A percentile compares a stretch with the other conserved stretches of the same genome.
Evolutionary conservation across 495 filamentous ascomycete genomes (phyloP).

Genomic region (Xylaria longipes): DNA sequence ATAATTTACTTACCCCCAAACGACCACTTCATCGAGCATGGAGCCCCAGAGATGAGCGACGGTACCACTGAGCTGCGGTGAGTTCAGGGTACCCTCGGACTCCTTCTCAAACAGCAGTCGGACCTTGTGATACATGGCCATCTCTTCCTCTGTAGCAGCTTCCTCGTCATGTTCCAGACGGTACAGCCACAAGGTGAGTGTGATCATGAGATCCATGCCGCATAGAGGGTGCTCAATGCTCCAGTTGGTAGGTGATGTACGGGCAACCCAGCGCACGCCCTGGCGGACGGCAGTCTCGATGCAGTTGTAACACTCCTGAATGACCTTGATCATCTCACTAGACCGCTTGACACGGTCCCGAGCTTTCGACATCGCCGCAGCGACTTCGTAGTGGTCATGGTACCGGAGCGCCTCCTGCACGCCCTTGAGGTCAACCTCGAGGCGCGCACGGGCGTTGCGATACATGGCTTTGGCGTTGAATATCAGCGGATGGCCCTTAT

Average conservation of each 20-base stretch:
- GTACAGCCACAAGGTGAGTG: constrained; percentile 97
- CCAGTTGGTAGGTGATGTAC: constrained; percentile 97
- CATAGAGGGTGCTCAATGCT: constrained; percentile 98
- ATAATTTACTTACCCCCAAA: constrained; percentile 83
- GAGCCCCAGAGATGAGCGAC: constrained; percentile 96
- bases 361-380: constrained; percentile 92
- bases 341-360: constrained; percentile 92
- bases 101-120: constrained; percentile 90
- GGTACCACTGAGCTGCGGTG: constrained; percentile 82
- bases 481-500: constrained; percentile 96
- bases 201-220: constrained; percentile 97
- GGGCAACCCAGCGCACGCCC: constrained; percentile 96
- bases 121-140: constrained; percentile 94
- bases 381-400: constrained; percentile 96
- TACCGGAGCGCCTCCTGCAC: constrained; percentile 97
- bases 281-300: constrained; percentile 94
- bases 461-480: constrained; percentile 99
- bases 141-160: constrained; percentile 86
- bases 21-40: constrained; percentile 97
- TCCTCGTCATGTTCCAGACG: constrained; percentile 99
- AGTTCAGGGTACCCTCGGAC: constrained; percentile 76
- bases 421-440: constrained; percentile 93
- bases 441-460: constrained; percentile 88
- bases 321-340: constrained; percentile 97
- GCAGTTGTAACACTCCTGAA: constrained; percentile 97